These are phyloP conservation scores for Colletotrichum tropicale DNA, from an alignment of 2,329 filamentous ascomycete species.

Conservation along the genomic window DNA sequence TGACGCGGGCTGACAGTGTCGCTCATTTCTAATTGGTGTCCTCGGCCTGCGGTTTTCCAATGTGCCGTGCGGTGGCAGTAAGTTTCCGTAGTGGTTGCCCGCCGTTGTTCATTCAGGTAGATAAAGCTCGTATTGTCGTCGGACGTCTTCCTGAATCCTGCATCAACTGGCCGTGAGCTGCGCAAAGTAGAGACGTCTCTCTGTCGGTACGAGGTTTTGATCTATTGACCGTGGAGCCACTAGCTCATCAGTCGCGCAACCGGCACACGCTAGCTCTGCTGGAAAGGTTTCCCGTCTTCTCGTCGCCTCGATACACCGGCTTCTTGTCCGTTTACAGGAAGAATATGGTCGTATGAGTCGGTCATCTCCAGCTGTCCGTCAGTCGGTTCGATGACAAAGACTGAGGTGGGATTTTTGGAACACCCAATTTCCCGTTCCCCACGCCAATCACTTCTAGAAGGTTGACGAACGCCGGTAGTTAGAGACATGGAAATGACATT, in stretches of 20 bases:
- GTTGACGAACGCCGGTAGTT: slow-evolving; percentile 19
- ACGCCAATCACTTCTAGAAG: slow-evolving; percentile 23
- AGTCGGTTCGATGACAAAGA: neutral
- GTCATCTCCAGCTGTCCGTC: neutral
- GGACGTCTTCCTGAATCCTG: slow-evolving; percentile 1
- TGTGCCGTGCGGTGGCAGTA: neutral
- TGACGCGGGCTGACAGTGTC: neutral
- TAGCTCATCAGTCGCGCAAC: neutral
- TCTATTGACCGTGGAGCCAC: slow-evolving; percentile 8
- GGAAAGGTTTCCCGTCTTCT: neutral
- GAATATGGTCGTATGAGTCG: neutral
- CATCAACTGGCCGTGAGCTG: neutral
- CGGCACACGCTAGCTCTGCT: neutral
- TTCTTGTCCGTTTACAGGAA: neutral
- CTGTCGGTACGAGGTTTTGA: neutral
- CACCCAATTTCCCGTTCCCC: slow-evolving; percentile 20
- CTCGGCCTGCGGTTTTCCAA: neutral
- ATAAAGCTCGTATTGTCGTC: neutral
- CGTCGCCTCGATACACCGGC: neutral
- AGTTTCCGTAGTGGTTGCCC: neutral
- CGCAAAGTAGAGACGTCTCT: neutral
- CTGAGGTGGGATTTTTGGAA: slow-evolving; percentile 1
- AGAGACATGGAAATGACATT: slow-evolving; percentile 20
- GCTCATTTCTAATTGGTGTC: neutral
- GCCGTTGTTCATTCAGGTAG: slow-evolving; percentile 7